Percentiles rank a stretch among this genome's conserved stretches.
These are phyloP conservation scores for Ganoderma lingzhi DNA, from an alignment of 1,284 basidiomycete species.

Conservation along the genomic window DNA sequence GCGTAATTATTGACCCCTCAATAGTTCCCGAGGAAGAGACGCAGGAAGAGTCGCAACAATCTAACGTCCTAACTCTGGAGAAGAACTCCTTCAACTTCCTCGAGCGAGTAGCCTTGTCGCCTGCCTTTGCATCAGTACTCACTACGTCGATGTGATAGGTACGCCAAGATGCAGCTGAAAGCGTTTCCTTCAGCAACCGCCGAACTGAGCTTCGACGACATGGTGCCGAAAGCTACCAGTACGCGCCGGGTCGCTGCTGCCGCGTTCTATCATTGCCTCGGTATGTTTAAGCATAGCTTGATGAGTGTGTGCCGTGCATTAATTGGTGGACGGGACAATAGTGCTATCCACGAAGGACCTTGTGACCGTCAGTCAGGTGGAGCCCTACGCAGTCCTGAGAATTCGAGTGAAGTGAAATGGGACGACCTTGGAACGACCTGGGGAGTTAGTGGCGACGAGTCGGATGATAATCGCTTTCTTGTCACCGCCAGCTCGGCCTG, in stretches of 20 bases:
- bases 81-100: slow-evolving; percentile 80
- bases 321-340: slow-evolving; percentile 37
- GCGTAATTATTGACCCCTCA: slow-evolving; percentile 33
- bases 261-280: slow-evolving; percentile 83
- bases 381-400: slow-evolving; percentile 58
- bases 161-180: slow-evolving; percentile 77
- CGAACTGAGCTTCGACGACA: slow-evolving; percentile 65
- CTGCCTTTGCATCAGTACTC: neutral
- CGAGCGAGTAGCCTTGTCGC: slow-evolving; percentile 56
- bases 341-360: slow-evolving; percentile 74
- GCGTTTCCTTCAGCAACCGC: slow-evolving; percentile 57
- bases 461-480: neutral
- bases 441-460: neutral
- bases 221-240: slow-evolving; percentile 70
- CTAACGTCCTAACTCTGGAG: slow-evolving; percentile 68
- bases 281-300: slow-evolving; percentile 47
- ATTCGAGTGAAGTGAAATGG: slow-evolving; percentile 46
- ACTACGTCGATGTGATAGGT: slow-evolving; percentile 51
- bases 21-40: slow-evolving; percentile 46
- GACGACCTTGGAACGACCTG: neutral
- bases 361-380: slow-evolving; percentile 59
- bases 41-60: slow-evolving; percentile 56
- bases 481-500: neutral
- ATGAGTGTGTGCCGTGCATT: neutral
- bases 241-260: slow-evolving; percentile 79